Percentiles rank a stretch among this genome's conserved stretches.
Conservation (phyloP, 2,329 filamentous ascomycete species). For the Metarhizium brunneum region DNA sequence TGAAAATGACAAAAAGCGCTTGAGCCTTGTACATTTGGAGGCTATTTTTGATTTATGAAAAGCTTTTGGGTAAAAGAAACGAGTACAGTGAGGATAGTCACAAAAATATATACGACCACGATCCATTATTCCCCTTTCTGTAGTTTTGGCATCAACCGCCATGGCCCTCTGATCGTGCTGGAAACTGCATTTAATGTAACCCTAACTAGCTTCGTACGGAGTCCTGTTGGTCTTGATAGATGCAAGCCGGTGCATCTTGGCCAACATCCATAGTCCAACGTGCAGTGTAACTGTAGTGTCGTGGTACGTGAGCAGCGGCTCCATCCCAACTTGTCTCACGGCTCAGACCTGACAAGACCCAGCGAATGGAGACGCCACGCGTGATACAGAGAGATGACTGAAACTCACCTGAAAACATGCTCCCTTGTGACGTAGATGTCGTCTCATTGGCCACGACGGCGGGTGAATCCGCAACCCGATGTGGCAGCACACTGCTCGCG, state of each 20-base stretch:
- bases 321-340: neutral
- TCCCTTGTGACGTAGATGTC: neutral
- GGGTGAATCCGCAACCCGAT: neutral
- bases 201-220: neutral
- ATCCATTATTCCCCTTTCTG: neutral
- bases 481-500: neutral
- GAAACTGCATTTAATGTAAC: neutral
- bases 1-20: too few relatives aligned
- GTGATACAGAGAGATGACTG: too few relatives aligned
- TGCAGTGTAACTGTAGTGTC: neutral
- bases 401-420: too few relatives aligned
- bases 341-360: neutral
- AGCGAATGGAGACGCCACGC: neutral
- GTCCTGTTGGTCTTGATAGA: neutral
- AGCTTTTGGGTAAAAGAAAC: neutral
- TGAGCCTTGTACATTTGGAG: too few relatives aligned
- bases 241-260: neutral
- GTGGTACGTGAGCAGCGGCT: neutral
- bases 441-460: neutral
- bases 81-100: neutral
- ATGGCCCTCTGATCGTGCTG: neutral
- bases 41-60: too few relatives aligned
- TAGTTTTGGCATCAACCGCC: neutral
- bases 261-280: neutral
- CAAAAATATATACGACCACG: neutral